These are phyloP conservation scores for Fusarium agapanthi DNA, from an alignment of 2,329 filamentous ascomycete genomes.

Conservation along the genomic window DNA sequence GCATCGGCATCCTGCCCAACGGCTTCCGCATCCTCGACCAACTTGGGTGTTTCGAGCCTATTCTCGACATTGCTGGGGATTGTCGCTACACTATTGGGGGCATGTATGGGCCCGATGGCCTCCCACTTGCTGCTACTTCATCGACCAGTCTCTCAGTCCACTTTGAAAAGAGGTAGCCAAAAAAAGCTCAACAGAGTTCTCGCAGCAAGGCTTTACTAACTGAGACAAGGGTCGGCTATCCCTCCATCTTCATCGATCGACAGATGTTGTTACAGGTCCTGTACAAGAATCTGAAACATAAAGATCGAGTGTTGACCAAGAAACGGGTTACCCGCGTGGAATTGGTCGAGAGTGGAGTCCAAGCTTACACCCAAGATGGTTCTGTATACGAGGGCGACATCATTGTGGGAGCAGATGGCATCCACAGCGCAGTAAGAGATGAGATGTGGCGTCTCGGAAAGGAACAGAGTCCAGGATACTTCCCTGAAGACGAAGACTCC, in stretches of 20 bases:
- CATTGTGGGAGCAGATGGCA: conserved; percentile 5
- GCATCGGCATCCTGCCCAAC: conserved; percentile 56
- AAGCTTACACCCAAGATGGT: neutral
- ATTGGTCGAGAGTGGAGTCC: neutral
- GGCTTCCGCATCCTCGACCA: conserved; percentile 59
- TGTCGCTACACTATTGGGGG: neutral
- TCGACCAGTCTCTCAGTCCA: neutral
- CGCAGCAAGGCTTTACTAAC: neutral
- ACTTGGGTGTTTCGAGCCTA: conserved; percentile 36
- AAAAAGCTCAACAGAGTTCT: rapidly evolving
- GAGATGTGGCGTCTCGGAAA: neutral
- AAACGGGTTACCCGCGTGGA: neutral
- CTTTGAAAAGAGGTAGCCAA: neutral
- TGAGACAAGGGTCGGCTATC: neutral
- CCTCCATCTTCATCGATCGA: conserved; percentile 1
- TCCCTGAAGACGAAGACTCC: neutral
- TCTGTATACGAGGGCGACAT: neutral
- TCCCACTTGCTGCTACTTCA: neutral
- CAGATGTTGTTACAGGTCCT: neutral
- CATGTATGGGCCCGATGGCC: neutral
- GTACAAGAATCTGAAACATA: neutral
- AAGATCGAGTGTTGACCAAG: neutral
- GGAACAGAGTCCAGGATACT: neutral
- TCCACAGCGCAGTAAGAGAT: neutral
- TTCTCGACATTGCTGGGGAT: neutral